Conservation (phyloP, 2,329 filamentous ascomycete species). For the Alternaria sp. region DNA sequence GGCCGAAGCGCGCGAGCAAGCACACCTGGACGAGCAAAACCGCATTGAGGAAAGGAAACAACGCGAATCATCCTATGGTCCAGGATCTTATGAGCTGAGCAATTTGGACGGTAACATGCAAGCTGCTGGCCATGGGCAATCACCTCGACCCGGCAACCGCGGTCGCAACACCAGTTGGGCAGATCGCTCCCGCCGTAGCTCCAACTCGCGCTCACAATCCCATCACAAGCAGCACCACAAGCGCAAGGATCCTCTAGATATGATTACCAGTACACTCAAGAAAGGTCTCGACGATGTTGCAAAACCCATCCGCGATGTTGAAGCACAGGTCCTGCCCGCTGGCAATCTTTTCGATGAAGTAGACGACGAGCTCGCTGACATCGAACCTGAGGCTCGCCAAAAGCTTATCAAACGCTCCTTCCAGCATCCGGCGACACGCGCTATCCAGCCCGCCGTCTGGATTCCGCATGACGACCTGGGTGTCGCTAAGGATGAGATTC, state of each 20-base stretch:
- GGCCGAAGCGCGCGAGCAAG: constrained; percentile 44
- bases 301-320: constrained; percentile 46
- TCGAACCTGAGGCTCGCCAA: constrained; percentile 89
- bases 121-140: constrained; percentile 5
- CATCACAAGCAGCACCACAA: constrained; percentile 32
- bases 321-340: constrained; percentile 66
- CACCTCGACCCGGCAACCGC: constrained; percentile 28
- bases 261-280: constrained; percentile 36
- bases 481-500: constrained; percentile 89
- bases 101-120: constrained; percentile 29
- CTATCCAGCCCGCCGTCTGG: constrained; percentile 88
- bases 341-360: constrained; percentile 86
- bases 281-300: constrained; percentile 39
- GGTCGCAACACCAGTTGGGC: constrained; percentile 39
- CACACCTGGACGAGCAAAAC: constrained; percentile 40
- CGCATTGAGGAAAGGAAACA: constrained; percentile 19
- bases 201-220: constrained; percentile 38
- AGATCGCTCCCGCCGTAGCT: constrained; percentile 37
- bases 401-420: constrained; percentile 86
- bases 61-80: constrained; percentile 15
- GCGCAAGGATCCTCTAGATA: constrained; percentile 39
- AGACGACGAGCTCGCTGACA: constrained; percentile 92
- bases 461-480: constrained; percentile 90
- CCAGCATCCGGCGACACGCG: constrained; percentile 85
- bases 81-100: constrained; percentile 41